Conservation (phyloP, 2,329 filamentous ascomycete genomes). For the Fusarium longipes region DNA sequence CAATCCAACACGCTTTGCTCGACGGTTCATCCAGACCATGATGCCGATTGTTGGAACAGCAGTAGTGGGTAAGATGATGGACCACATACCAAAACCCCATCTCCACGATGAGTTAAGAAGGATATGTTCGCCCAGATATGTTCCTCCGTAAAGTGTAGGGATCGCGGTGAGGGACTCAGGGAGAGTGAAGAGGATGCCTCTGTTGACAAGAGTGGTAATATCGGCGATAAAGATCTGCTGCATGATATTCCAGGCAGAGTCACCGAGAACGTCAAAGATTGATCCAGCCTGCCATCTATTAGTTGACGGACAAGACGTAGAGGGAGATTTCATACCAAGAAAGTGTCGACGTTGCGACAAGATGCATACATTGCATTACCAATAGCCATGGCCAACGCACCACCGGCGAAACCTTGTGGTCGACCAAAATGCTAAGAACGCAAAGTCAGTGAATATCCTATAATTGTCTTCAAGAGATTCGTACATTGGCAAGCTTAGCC, state of each 20-base stretch:
- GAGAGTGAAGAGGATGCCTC: constrained; percentile 30
- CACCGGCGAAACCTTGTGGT: constrained; percentile 25
- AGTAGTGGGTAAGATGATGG: constrained; percentile 15
- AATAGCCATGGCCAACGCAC: constrained; percentile 21
- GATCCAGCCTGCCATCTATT: constrained; percentile 17
- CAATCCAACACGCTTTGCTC: constrained; percentile 15
- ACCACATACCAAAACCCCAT: constrained; percentile 37
- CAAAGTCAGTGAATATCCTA: no score
- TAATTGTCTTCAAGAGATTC: accelerated
- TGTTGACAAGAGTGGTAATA: constrained; percentile 32
- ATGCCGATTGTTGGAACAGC: constrained; percentile 28
- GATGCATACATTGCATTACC: constrained; percentile 35
- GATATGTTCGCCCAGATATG: constrained; percentile 36
- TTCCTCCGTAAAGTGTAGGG: constrained; percentile 32
- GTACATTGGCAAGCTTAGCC: constrained; percentile 34
- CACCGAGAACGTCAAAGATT: constrained; percentile 31
- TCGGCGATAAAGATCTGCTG: constrained; percentile 39
- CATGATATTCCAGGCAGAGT: constrained; percentile 36
- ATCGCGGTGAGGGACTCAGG: constrained; percentile 36
- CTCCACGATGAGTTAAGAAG: constrained; percentile 23
- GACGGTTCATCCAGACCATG: constrained; percentile 33
- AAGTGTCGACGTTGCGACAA: constrained; percentile 31
- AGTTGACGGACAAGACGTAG: accelerated
- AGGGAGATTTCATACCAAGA: constrained; percentile 1
- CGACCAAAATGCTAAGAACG: constrained; percentile 36